Conservation (phyloP, 352 stramenopile species). For the Elongisporangium anandrum region DNA sequence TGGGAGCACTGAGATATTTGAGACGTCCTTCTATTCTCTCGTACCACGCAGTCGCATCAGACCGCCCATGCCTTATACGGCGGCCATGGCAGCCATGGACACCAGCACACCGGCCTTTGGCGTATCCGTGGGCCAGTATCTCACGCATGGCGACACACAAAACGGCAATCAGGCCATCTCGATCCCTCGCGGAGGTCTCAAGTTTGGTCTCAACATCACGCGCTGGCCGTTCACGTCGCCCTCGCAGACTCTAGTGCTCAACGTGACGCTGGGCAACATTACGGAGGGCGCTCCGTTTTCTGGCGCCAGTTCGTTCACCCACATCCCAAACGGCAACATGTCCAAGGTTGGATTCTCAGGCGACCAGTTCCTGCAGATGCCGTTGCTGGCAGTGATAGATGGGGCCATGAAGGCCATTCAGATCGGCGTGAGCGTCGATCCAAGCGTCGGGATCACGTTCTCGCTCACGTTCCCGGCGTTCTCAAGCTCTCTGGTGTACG, state of each 20-base stretch:
- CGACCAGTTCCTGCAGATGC: constrained; percentile 10
- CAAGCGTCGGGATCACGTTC: no score
- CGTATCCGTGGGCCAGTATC: constrained; percentile 16
- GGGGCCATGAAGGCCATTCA: constrained; percentile 1
- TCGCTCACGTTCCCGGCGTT: no score
- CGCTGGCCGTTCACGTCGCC: constrained; percentile 11
- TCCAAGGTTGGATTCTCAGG: constrained; percentile 4
- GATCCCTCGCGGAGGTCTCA: constrained; percentile 14
- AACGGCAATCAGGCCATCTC: constrained; percentile 9
- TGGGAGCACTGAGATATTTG: constrained; percentile 7
- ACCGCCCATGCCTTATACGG: constrained; percentile 12
- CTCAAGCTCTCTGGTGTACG: background rate
- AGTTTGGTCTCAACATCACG: constrained; percentile 17
- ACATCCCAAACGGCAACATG: background rate
- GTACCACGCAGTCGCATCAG: constrained; percentile 10
- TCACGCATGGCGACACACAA: background rate
- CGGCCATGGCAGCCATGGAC: background rate
- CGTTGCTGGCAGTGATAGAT: constrained; percentile 14
- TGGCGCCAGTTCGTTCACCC: background rate
- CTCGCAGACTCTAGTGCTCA: constrained; percentile 13
- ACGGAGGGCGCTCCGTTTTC: background rate
- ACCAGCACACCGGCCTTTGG: constrained; percentile 4
- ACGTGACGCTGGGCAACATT: constrained; percentile 10
- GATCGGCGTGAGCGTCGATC: no score
- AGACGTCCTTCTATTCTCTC: constrained; percentile 10